A percentile compares a stretch with the other conserved stretches of the same genome.
Conservation (phyloP, 345 rosid genomes). For the Chamaenerion angustifolium region DNA sequence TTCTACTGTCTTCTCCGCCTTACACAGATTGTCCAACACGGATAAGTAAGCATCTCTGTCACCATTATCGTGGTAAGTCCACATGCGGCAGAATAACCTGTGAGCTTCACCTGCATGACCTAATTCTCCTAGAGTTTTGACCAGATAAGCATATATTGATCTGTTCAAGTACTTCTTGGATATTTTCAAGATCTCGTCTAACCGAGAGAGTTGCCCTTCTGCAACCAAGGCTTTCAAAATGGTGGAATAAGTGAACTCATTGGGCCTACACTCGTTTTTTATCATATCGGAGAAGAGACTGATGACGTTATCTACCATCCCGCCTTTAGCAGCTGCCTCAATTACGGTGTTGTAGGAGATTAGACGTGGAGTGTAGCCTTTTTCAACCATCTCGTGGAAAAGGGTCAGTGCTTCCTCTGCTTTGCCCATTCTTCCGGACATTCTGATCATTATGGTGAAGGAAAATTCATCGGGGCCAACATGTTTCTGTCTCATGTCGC, state of each 20-base stretch:
- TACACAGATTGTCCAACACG: slow-evolving; percentile 67
- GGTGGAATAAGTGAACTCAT: slow-evolving; percentile 55
- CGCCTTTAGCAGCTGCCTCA: slow-evolving; percentile 50
- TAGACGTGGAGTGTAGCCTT: slow-evolving; percentile 37
- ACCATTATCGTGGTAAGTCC: slow-evolving; percentile 70
- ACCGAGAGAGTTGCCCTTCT: slow-evolving; percentile 50
- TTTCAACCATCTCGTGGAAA: slow-evolving; percentile 59
- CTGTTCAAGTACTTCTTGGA: slow-evolving; percentile 61
- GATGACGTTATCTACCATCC: slow-evolving; percentile 61
- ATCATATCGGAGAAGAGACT: slow-evolving; percentile 67
- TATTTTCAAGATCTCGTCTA: slow-evolving; percentile 48
- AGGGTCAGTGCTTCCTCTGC: slow-evolving; percentile 36
- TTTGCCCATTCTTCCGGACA: slow-evolving; percentile 63
- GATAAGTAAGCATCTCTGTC: slow-evolving; percentile 56
- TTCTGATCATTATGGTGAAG: slow-evolving; percentile 72
- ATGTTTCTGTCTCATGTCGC: slow-evolving; percentile 59
- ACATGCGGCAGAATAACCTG: slow-evolving; percentile 73
- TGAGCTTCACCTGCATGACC: slow-evolving; percentile 86
- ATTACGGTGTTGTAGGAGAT: slow-evolving; percentile 70
- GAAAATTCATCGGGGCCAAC: slow-evolving; percentile 72
- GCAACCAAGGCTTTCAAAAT: slow-evolving; percentile 45
- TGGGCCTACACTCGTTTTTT: slow-evolving; percentile 40
- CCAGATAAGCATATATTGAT: slow-evolving; percentile 64
- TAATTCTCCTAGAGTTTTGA: slow-evolving; percentile 50
- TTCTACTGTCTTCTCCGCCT: slow-evolving; percentile 58